phyloP scores from a whole-genome alignment of 2,329 filamentous ascomycete species.

The Aotearoamyces nothofagi region DNA sequence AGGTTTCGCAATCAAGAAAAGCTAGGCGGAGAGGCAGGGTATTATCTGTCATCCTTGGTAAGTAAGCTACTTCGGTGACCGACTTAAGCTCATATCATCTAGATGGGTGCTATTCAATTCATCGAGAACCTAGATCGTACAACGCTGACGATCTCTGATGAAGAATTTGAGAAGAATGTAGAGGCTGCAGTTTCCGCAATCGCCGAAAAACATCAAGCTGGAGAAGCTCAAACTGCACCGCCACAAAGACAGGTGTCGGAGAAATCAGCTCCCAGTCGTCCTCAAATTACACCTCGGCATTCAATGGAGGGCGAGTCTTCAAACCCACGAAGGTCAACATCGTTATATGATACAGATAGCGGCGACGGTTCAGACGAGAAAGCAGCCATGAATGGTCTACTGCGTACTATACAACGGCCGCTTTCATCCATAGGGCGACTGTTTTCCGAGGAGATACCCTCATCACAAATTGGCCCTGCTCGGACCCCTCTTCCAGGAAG shows the following conservation, averaged over 20 bases:
- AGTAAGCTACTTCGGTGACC: constrained; percentile 14
- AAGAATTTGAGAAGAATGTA: constrained; percentile 93
- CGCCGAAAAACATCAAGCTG: constrained; percentile 67
- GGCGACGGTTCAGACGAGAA: constrained; percentile 49
- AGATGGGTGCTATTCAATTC: constrained; percentile 91
- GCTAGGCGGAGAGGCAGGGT: constrained; percentile 90
- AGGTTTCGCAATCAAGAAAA: constrained; percentile 97
- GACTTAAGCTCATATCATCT: constrained; percentile 8
- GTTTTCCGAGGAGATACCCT: constrained; percentile 56
- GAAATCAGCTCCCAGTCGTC: constrained; percentile 31
- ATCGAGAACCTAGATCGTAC: constrained; percentile 94
- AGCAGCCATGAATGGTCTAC: constrained; percentile 67
- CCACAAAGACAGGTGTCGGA: constrained; percentile 23
- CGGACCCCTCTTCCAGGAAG: constrained; percentile 29
- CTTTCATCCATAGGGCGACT: constrained; percentile 87
- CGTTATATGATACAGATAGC: constrained; percentile 35
- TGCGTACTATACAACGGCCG: constrained; percentile 83
- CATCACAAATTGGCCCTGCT: constrained; percentile 20
- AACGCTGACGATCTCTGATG: constrained; percentile 80
- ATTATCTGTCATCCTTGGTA: constrained; percentile 89
- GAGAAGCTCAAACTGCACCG: constrained; percentile 26
- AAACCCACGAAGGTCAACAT: constrained; percentile 36
- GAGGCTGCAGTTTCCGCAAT: constrained; percentile 92
- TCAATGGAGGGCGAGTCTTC: constrained; percentile 45
- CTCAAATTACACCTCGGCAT: constrained; percentile 42